Conservation (phyloP, 176 grass and related monocot genomes). For the Eragrostis curvula region DNA sequence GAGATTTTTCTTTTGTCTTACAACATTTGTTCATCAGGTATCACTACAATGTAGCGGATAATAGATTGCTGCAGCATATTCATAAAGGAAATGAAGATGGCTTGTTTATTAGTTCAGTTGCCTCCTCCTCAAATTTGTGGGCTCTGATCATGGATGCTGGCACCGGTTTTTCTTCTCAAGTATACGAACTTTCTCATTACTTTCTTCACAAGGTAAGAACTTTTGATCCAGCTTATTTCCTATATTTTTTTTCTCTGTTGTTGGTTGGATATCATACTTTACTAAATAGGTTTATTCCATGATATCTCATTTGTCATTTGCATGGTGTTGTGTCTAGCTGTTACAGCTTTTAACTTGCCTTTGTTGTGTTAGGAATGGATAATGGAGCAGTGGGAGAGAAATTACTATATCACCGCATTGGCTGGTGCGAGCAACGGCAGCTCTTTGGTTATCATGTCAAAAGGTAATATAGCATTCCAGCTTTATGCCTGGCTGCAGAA, state of each 20-base stretch:
- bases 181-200: slow-evolving; percentile 72
- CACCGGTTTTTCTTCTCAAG: slow-evolving; percentile 82
- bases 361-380: slow-evolving; percentile 84
- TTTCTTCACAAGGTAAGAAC: slow-evolving; percentile 85
- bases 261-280: background rate
- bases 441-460: slow-evolving; percentile 97
- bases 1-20: slow-evolving; percentile 24
- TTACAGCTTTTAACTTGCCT: slow-evolving; percentile 43
- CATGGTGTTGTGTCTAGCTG: slow-evolving; percentile 21
- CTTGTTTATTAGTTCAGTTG: slow-evolving; percentile 92
- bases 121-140: slow-evolving; percentile 81
- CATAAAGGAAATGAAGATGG: slow-evolving; percentile 98
- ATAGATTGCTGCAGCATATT: slow-evolving; percentile 85
- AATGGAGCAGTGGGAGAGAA: slow-evolving; percentile 99
- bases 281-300: slow-evolving; percentile 10
- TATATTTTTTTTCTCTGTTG: slow-evolving; percentile 23
- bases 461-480: slow-evolving; percentile 65
- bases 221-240: slow-evolving; percentile 5
- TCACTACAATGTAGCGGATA: slow-evolving; percentile 97
- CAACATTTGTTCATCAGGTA: slow-evolving; percentile 65
- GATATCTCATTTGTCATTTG: slow-evolving; percentile 16
- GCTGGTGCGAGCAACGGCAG: slow-evolving; percentile 73
- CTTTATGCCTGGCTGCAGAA: slow-evolving; percentile 41
- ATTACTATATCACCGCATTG: slow-evolving; percentile 87
- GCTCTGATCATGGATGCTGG: slow-evolving; percentile 99